These are phyloP conservation scores for Rhodotorula paludigena DNA, from an alignment of 768 basidiomycete species.

Conservation along the genomic window DNA sequence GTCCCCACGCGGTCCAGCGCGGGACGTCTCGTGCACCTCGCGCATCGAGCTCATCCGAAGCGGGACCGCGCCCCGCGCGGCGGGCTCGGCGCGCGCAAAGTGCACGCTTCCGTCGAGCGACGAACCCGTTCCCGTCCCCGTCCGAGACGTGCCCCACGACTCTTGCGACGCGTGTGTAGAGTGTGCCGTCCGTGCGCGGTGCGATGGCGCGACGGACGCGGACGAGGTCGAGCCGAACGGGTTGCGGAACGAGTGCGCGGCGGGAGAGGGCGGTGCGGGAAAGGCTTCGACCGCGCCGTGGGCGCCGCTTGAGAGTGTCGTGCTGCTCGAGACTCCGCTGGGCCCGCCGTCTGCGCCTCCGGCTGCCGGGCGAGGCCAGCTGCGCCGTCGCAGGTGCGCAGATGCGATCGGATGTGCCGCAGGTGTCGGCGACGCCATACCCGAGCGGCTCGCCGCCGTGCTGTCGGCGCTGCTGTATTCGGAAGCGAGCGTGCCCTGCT, in stretches of 20 bases:
- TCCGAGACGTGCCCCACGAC: background rate
- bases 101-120: too few species aligned
- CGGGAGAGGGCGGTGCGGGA: background rate
- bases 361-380: background rate
- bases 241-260: constrained; percentile 6
- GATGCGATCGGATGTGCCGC: background rate
- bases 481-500: too few species aligned
- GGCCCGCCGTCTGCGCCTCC: too few species aligned
- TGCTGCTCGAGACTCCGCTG: too few species aligned
- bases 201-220: background rate
- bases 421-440: too few species aligned
- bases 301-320: background rate
- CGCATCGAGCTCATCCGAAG: background rate
- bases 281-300: background rate
- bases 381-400: background rate
- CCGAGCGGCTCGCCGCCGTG: too few species aligned
- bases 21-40: background rate
- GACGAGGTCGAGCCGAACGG: constrained; percentile 1
- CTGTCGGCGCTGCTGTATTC: too few species aligned
- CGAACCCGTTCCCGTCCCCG: too few species aligned
- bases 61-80: background rate
- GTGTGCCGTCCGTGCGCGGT: background rate
- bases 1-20: background rate
- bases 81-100: background rate
- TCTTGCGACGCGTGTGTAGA: too few species aligned